Base-by-base conservation (phyloP, 2,329 filamentous ascomycete species). In the Penicillium fuscoglaucum region DNA sequence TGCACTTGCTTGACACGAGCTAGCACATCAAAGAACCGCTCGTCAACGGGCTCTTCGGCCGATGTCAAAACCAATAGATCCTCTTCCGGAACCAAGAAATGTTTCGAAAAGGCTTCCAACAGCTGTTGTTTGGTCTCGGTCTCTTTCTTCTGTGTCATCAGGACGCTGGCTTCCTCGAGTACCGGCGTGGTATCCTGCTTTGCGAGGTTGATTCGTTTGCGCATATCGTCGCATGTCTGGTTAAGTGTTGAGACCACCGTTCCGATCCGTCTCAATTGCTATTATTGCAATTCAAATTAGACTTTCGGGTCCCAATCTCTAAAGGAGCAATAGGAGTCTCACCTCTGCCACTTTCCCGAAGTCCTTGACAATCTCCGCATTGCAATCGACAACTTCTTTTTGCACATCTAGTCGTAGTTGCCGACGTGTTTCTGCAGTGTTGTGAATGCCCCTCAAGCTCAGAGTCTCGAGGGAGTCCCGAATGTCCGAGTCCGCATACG, bases 401-500 rank as follows among this genome's bases (percentile, higher is more conserved):
- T 98, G 92, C 1, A 96, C 82, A 71, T 96, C 87, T 1, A 96
- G 77, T 17, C 93, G 87, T 17, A 98, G 78, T 58, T 90, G 88
- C 6, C 93, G 86, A 52, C 95, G 84, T 3, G 87, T 89, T 64
- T 93, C 90, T 10, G 90, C 83, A 13, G 86, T 90, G 71, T 96
- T 97, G 55, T 83, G 79, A 15, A 92, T 74, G 0, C 83, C 82
- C 37, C 90, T 84, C 50, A 85, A 79, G 75, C 97, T 93, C 21
- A 98, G 79, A 1, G 95, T 85, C 52, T 84, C 81, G 31, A 99
- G 79, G 15, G 92, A 88, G 79, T 96, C 90, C 64, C 91, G 86
- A 66, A 98, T 96, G 66, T 97, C 93, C 6, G 90, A 83, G 75
- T 98, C 95, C 7, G 92, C 90, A 76, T 96, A 97, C 0, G 93